Evolutionary conservation across 345 rosid species (phyloP).

Genomic region (Gossypium stocksii): DNA sequence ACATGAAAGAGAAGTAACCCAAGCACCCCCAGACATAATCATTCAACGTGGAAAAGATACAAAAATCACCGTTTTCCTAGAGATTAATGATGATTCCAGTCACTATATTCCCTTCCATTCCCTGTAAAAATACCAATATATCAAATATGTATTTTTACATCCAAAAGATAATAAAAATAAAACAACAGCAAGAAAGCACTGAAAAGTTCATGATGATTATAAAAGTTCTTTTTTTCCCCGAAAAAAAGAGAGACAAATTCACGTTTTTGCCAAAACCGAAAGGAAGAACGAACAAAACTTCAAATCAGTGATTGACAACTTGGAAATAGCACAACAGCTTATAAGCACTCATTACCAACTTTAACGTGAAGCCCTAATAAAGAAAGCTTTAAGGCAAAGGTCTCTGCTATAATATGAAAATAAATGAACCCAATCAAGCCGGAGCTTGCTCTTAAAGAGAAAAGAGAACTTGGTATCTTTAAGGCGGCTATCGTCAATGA

Average conservation of each 20-base stretch:
- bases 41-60: not conserved
- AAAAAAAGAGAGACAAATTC: not conserved
- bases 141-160: not conserved
- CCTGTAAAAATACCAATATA: not conserved
- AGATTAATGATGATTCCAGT: not conserved
- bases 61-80: not conserved
- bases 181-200: not conserved
- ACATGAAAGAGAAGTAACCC: conserved; percentile 64
- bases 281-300: not conserved
- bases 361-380: not conserved
- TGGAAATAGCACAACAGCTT: not conserved
- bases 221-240: not conserved
- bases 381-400: not conserved
- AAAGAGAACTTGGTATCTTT: not conserved
- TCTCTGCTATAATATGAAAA: not conserved
- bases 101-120: not conserved
- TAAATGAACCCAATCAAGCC: not conserved
- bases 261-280: not conserved
- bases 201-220: not conserved
- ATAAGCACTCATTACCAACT: not conserved
- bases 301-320: not conserved
- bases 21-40: conserved; percentile 43
- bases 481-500: not conserved
- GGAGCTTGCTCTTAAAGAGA: not conserved
- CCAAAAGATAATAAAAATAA: not conserved